Evolutionary conservation across 169 alveolate species (phyloP), one percentile per base, ranked within the genome.

Genomic region (Plasmodium cynomolgi): DNA sequence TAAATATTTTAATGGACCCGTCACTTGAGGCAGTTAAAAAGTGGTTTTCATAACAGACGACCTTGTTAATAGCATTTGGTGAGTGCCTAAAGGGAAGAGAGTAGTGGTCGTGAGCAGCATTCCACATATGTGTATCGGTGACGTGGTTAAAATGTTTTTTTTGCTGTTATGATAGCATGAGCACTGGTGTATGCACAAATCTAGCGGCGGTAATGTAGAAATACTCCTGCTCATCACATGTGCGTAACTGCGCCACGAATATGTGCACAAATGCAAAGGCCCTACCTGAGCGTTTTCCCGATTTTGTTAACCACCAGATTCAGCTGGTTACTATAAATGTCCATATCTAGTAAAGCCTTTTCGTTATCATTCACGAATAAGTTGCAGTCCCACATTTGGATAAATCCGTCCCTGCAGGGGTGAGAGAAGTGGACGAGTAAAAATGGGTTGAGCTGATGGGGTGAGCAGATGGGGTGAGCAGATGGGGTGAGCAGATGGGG

Each of bases 341-440:
- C 92, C 83, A 84, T 68, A 37, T 72, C 92, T 33, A 68, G 74
- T 39, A 84, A 37, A 23, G 83, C 72, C 50, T 84, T 84, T 13
- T 84, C 83, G 3, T 23, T 39, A n/a, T 84, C 92, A 39, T 71
- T 71, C n/a, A 71, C 5, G 26, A 37, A 84, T 23, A 84, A 37
- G 56, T 84, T 84, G 72, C 92, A 84, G 17, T 84, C 71, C 92
- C 92, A 84, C 73, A 84, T 68, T 33, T 84, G 92, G 31, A 84
- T 84, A 41, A 26, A 84, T 68, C 92, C 92, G 34, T 84, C 92
- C 73, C 92, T 84, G 83, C 34, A 84, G 26, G 74, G 26, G 71
- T 29, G n/a, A 13, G 33, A 20, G 33, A n/a, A 1, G 20, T 81
- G 37, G 86, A 39, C 23, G 50, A 23, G 58, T 47, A 13, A 47